Conservation (phyloP, 192 early-diverging fungal species). For the Chytriomyces confervae region DNA sequence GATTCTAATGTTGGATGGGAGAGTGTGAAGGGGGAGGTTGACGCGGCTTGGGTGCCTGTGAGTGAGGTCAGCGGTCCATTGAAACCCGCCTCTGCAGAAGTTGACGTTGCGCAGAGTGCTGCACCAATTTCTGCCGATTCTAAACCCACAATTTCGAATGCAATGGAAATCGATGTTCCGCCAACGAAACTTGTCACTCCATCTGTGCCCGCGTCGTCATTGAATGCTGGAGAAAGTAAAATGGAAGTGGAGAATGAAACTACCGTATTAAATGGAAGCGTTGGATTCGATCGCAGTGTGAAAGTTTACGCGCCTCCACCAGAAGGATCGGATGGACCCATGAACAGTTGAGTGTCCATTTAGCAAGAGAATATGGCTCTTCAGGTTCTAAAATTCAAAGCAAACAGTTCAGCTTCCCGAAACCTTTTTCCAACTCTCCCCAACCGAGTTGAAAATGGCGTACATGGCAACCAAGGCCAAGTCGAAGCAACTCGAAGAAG, state of each 20-base stretch:
- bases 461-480: constrained; percentile 52
- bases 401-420: constrained; percentile 78
- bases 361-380: neutral
- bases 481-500: constrained; percentile 54
- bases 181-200: neutral
- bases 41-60: constrained; percentile 26
- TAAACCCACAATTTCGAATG: too few relatives aligned
- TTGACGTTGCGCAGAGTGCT: neutral
- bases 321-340: constrained; percentile 27
- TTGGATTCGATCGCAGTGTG: constrained; percentile 25
- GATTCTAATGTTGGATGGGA: constrained; percentile 56
- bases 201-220: neutral
- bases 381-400: neutral
- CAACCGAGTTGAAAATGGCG: constrained; percentile 73
- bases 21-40: constrained; percentile 56
- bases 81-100: neutral
- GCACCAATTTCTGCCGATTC: neutral
- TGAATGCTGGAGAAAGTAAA: neutral
- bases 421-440: constrained; percentile 80
- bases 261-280: neutral
- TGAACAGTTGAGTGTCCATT: constrained; percentile 5
- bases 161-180: neutral
- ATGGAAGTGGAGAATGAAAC: neutral
- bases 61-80: neutral
- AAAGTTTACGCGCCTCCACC: constrained; percentile 60